Conservation (phyloP, 495 filamentous ascomycete genomes). For the Aspergillus nanangensis region DNA sequence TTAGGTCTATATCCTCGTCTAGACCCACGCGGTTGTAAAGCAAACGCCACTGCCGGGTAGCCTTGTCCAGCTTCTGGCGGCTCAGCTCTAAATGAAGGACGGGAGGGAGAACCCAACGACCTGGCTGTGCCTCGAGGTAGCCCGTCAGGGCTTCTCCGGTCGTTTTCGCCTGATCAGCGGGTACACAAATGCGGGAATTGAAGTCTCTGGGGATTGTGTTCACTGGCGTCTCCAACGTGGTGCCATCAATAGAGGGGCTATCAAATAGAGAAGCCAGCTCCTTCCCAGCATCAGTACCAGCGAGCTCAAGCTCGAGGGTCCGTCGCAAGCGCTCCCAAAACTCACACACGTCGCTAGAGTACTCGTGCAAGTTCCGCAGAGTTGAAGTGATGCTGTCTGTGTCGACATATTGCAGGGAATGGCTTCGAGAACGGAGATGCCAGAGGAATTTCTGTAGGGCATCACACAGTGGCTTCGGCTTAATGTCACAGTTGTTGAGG, state of each 20-base stretch:
- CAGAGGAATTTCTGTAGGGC: constrained; percentile 44
- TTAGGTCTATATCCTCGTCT: constrained; percentile 49
- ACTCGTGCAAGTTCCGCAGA: constrained; percentile 40
- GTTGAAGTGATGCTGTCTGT: constrained; percentile 40
- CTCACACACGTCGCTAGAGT: constrained; percentile 41
- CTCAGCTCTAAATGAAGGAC: constrained; percentile 57
- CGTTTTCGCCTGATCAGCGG: constrained; percentile 30
- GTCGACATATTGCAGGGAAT: constrained; percentile 38
- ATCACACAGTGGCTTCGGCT: constrained; percentile 48
- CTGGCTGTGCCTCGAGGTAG: constrained; percentile 30
- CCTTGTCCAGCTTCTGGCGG: constrained; percentile 51
- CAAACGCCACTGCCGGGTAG: constrained; percentile 52
- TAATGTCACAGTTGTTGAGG: constrained; percentile 39
- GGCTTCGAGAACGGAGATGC: constrained; percentile 31
- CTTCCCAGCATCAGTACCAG: constrained; percentile 35
- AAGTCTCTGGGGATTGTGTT: constrained; percentile 35
- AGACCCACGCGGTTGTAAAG: constrained; percentile 52
- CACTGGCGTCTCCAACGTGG: constrained; percentile 7
- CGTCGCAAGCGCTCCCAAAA: constrained; percentile 53
- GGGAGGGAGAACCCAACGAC: constrained; percentile 39
- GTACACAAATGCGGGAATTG: constrained; percentile 37
- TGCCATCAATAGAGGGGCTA: constrained; percentile 24
- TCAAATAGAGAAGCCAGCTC: constrained; percentile 45
- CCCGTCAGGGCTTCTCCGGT: constrained; percentile 25
- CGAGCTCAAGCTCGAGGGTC: constrained; percentile 48